Conservation (phyloP, 345 rosid genomes). For the Citrus cavaleriei region DNA sequence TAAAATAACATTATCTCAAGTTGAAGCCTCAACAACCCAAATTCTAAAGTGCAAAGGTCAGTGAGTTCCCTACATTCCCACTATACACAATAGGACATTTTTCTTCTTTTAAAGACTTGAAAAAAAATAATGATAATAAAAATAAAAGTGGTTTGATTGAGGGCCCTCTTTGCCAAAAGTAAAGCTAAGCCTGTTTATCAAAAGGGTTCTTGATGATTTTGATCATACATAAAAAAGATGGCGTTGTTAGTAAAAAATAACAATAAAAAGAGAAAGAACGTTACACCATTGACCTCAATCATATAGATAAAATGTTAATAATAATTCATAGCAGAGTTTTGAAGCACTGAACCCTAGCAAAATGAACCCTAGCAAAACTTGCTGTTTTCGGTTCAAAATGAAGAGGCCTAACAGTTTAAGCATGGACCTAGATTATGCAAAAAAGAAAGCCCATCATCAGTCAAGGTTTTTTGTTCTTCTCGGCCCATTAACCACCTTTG, state of each 20-base stretch:
- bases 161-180: not conserved
- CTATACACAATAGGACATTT: not conserved
- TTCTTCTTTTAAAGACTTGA: not conserved
- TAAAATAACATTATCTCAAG: not conserved
- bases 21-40: not conserved
- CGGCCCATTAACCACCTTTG: not conserved
- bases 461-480: not conserved
- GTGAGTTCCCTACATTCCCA: constrained; percentile 3
- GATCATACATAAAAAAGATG: not conserved
- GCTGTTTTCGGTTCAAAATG: not conserved
- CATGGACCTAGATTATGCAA: not conserved
- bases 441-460: not conserved
- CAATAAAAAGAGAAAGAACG: too few relatives aligned
- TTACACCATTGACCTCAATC: too few relatives aligned
- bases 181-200: not conserved
- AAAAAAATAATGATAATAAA: not conserved
- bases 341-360: too few relatives aligned
- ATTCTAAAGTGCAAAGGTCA: not conserved
- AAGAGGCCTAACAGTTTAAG: not conserved
- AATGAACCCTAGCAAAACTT: too few relatives aligned
- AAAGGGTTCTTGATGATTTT: not conserved
- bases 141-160: not conserved
- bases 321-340: too few relatives aligned
- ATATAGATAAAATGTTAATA: too few relatives aligned
- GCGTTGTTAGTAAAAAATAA: too few relatives aligned